These are phyloP conservation scores for Sideroxylon spinosum DNA, from an alignment of 179 eudicot genomes.

Conservation along the genomic window DNA sequence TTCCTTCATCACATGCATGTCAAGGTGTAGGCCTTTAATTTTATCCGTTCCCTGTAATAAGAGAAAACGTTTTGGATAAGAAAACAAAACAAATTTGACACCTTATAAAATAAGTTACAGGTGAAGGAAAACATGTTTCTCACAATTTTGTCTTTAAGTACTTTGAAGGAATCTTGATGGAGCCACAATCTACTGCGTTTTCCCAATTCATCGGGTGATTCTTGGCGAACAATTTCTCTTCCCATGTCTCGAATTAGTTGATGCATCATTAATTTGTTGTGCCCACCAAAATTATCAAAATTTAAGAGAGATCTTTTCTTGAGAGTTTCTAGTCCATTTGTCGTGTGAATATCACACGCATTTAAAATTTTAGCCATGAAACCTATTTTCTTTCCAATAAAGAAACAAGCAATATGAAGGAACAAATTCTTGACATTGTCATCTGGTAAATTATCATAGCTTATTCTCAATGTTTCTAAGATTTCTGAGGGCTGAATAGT, in stretches of 20 bases:
- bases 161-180: neutral
- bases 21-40: too few relatives aligned
- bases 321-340: neutral
- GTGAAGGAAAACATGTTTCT: neutral
- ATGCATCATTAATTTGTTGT: neutral
- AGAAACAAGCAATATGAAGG: slow-evolving; percentile 7
- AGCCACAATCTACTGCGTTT: slow-evolving; percentile 1
- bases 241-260: slow-evolving; percentile 3
- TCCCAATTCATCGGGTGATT: neutral
- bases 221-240: slow-evolving; percentile 1
- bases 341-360: neutral
- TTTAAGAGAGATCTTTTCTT: neutral
- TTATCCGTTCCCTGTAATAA: neutral
- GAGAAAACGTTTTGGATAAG: neutral
- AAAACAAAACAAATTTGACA: neutral
- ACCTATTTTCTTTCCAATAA: neutral
- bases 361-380: neutral
- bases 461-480: neutral
- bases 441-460: neutral
- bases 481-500: neutral
- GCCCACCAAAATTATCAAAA: neutral
- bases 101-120: neutral
- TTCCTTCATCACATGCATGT: neutral
- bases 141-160: neutral
- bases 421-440: neutral